A percentile compares a stretch with the other conserved stretches of the same genome.
Conservation (phyloP, 305 asterid species). For the Rubia tinctorum region DNA sequence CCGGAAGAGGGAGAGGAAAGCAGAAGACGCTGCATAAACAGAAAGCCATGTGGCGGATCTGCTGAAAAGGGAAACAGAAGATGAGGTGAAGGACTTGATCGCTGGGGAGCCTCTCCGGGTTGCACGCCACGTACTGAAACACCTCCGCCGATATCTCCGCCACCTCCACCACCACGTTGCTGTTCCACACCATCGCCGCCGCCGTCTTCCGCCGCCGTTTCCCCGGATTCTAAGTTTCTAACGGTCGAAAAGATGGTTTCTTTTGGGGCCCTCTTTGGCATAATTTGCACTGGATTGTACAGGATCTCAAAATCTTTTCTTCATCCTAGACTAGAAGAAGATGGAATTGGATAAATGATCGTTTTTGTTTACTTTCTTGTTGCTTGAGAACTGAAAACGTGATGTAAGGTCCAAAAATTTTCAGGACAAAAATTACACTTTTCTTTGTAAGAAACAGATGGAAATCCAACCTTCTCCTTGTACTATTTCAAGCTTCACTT, state of each 20-base stretch:
- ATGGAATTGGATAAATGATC: not conserved
- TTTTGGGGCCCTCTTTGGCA: not conserved
- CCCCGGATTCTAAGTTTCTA: too few species aligned
- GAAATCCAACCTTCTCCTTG: too few species aligned
- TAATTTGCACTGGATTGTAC: not conserved
- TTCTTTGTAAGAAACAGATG: too few species aligned
- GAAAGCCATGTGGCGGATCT: slow-evolving; percentile 61
- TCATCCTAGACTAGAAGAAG: not conserved
- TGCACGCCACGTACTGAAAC: slow-evolving; percentile 70
- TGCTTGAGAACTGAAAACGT: not conserved
- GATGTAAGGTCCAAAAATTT: too few species aligned
- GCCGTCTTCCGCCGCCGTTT: too few species aligned
- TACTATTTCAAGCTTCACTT: too few species aligned
- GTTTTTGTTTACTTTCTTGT: not conserved
- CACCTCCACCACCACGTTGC: slow-evolving; percentile 52
- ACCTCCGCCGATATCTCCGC: slow-evolving; percentile 58
- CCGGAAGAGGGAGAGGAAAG: slow-evolving; percentile 35
- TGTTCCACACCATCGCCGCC: slow-evolving; percentile 55
- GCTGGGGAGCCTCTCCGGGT: slow-evolving; percentile 57
- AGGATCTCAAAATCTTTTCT: not conserved
- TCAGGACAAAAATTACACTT: too few species aligned
- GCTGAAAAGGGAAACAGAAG: slow-evolving; percentile 63
- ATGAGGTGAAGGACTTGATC: slow-evolving; percentile 67
- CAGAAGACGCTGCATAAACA: slow-evolving; percentile 65
- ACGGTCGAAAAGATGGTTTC: not conserved